These are phyloP conservation scores for Taiwanofungus camphoratus DNA, from an alignment of 1,284 basidiomycete species.

Conservation along the genomic window DNA sequence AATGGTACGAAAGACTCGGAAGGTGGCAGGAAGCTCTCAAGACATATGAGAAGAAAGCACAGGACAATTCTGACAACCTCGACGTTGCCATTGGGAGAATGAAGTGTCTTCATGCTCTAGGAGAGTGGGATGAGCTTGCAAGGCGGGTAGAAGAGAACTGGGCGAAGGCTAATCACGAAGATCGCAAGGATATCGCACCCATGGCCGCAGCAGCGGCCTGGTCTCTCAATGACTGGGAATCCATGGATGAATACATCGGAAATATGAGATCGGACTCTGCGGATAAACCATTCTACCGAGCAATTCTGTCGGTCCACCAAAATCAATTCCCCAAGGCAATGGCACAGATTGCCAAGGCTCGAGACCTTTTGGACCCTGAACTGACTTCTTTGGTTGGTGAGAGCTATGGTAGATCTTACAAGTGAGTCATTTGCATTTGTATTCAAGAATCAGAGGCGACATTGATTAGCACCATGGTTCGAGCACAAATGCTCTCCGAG, in stretches of 20 bases:
- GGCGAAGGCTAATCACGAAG: slow-evolving; percentile 79
- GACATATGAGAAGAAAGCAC: slow-evolving; percentile 81
- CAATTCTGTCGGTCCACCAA: slow-evolving; percentile 93
- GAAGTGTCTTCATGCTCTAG: slow-evolving; percentile 95
- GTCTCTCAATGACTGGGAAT: slow-evolving; percentile 96
- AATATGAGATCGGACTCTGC: slow-evolving; percentile 94
- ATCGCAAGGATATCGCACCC: slow-evolving; percentile 89
- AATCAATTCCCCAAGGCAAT: slow-evolving; percentile 93
- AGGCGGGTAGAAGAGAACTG: slow-evolving; percentile 87
- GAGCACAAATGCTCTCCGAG: slow-evolving; percentile 98
- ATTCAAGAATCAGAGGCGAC: slow-evolving; percentile 1
- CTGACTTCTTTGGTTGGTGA: slow-evolving; percentile 91
- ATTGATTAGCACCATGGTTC: slow-evolving; percentile 92
- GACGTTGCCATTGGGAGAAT: slow-evolving; percentile 85
- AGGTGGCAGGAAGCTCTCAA: slow-evolving; percentile 93
- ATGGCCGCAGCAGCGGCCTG: slow-evolving; percentile 97
- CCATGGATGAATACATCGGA: slow-evolving; percentile 96
- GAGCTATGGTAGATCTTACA: slow-evolving; percentile 94
- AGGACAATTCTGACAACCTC: slow-evolving; percentile 62
- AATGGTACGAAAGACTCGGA: slow-evolving; percentile 97
- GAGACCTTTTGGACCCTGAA: slow-evolving; percentile 91
- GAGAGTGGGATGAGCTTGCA: slow-evolving; percentile 95
- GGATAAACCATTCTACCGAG: slow-evolving; percentile 94
- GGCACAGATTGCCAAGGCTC: slow-evolving; percentile 89
- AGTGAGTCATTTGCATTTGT: slow-evolving; percentile 47